phyloP scores from a whole-genome alignment of 306 rosid species.

The Vigna unguiculata region DNA sequence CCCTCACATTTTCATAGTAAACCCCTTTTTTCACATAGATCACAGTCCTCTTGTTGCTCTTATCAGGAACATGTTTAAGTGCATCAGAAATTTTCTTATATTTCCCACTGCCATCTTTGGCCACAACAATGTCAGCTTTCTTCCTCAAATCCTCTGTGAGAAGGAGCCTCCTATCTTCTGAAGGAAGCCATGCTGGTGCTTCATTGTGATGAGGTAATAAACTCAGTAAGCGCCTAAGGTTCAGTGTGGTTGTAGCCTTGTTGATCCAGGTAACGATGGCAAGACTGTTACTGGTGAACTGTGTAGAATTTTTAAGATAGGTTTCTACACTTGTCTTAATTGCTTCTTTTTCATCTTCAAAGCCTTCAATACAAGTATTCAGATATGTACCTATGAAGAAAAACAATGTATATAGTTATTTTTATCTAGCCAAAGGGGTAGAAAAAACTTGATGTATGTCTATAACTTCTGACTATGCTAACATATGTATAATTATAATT shows the following conservation, averaged over 20 bases:
- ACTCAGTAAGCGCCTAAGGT: conserved; percentile 42
- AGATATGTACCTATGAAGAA: conserved; percentile 68
- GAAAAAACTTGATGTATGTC: background rate
- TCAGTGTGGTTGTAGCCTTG: conserved; percentile 42
- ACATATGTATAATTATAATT: background rate
- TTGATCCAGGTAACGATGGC: conserved; percentile 71
- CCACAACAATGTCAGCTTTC: conserved; percentile 56
- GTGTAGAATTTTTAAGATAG: conserved; percentile 64
- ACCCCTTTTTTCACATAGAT: conserved; percentile 74
- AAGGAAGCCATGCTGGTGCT: conserved; percentile 45
- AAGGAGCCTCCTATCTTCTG: conserved; percentile 45
- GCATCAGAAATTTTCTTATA: conserved; percentile 65
- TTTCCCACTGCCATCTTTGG: conserved; percentile 64
- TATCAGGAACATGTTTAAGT: conserved; percentile 60
- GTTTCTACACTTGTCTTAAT: conserved; percentile 20
- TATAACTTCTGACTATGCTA: background rate
- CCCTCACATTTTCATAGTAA: conserved; percentile 71
- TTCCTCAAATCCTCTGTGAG: conserved; percentile 28
- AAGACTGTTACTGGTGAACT: conserved; percentile 76
- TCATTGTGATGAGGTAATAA: conserved; percentile 26
- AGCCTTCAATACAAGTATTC: conserved; percentile 74
- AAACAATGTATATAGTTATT: background rate
- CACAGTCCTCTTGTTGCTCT: conserved; percentile 61
- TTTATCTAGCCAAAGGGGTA: background rate
- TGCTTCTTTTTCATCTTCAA: conserved; percentile 49